phyloP scores from a whole-genome alignment of 75 land plant genomes.

The Adiantum capillusveneris region DNA sequence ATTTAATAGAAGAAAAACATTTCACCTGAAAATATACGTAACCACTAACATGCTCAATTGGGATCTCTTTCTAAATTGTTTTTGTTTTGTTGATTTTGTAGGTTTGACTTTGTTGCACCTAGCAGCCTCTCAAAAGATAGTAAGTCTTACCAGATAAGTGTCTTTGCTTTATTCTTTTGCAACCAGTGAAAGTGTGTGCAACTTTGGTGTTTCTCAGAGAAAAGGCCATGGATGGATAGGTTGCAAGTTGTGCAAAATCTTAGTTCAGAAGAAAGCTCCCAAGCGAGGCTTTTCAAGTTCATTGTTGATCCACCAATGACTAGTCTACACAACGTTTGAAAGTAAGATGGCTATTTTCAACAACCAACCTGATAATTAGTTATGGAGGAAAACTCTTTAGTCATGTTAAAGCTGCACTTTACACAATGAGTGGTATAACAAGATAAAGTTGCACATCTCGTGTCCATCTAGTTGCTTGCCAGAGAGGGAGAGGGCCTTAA shows the following conservation, averaged over 20 bases:
- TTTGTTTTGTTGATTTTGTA: conserved; percentile 21
- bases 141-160: neutral
- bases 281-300: conserved; percentile 86
- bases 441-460: too few species aligned
- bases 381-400: too few species aligned
- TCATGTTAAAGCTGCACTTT: too few species aligned
- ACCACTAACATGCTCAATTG: conserved; percentile 2
- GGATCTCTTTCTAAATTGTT: neutral
- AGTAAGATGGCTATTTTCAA: conserved; percentile 36
- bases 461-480: too few species aligned
- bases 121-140: conserved; percentile 64
- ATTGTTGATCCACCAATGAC: conserved; percentile 99
- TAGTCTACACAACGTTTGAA: conserved; percentile 90
- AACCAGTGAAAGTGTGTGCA: too few species aligned
- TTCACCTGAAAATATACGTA: too few species aligned
- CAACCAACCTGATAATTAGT: too few species aligned
- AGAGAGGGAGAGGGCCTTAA: too few species aligned
- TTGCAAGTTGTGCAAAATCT: conserved; percentile 60
- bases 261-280: conserved; percentile 21
- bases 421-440: too few species aligned
- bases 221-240: conserved; percentile 92
- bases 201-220: conserved; percentile 30
- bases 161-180: neutral
- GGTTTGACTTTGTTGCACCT: conserved; percentile 93
- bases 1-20: too few species aligned